These are phyloP conservation scores for Pneumocystis carinii DNA, from an alignment of 1,139 yeast species.

Conservation along the genomic window DNA sequence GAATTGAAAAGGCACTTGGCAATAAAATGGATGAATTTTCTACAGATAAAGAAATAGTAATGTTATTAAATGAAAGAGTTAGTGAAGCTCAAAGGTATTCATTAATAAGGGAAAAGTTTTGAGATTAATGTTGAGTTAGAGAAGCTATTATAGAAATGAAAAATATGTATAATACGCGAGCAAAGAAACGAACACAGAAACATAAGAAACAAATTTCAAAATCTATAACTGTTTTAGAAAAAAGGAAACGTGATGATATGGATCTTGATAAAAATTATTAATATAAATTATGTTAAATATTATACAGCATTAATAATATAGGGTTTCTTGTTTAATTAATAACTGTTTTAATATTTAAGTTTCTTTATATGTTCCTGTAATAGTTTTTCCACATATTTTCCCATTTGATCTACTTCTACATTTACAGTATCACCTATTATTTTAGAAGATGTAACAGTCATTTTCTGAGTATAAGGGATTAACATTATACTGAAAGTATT, in stretches of 20 bases:
- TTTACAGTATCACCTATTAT: slow-evolving; percentile 52
- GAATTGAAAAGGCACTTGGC: slow-evolving; percentile 55
- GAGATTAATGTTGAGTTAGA: slow-evolving; percentile 25
- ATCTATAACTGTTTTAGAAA: slow-evolving; percentile 1
- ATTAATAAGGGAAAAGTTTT: neutral
- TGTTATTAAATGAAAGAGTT: slow-evolving; percentile 70
- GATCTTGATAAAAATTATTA: slow-evolving; percentile 15
- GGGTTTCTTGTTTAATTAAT: neutral
- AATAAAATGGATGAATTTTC: slow-evolving; percentile 73
- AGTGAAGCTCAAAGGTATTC: slow-evolving; percentile 52
- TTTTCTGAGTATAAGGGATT: slow-evolving; percentile 78
- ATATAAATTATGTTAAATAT: neutral
- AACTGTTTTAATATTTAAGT: neutral
- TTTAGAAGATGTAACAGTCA: slow-evolving; percentile 51
- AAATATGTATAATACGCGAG: slow-evolving; percentile 42
- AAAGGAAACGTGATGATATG: slow-evolving; percentile 17
- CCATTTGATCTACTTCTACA: slow-evolving; percentile 87
- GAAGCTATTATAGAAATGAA: slow-evolving; percentile 79
- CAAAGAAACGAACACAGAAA: slow-evolving; percentile 26
- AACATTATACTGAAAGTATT: slow-evolving; percentile 66
- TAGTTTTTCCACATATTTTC: slow-evolving; percentile 81
- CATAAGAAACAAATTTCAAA: slow-evolving; percentile 9
- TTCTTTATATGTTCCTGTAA: slow-evolving; percentile 40
- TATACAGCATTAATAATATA: neutral
- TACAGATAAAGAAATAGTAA: slow-evolving; percentile 62